Conservation (phyloP, 306 rosid genomes). For the Trichosanthes cucumerina region DNA sequence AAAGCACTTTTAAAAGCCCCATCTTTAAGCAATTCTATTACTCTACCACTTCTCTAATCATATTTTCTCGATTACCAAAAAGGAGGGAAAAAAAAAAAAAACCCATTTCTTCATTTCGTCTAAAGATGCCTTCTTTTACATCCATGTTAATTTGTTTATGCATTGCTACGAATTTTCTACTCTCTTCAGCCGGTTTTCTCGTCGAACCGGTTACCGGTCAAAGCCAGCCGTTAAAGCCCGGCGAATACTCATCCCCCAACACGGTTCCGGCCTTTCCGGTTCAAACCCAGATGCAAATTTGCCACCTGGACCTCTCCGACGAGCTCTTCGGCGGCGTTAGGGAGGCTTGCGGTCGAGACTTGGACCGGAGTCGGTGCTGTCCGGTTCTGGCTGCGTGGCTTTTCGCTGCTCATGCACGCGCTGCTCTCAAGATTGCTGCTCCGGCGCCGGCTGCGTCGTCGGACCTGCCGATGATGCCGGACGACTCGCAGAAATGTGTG, state of each 20-base stretch:
- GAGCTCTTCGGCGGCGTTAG: conserved; percentile 97
- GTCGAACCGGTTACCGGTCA: conserved; percentile 52
- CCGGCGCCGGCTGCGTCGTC: conserved; percentile 18
- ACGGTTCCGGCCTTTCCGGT: conserved; percentile 82
- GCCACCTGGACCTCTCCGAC: conserved; percentile 78
- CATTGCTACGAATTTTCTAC: neutral
- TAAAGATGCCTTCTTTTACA: conserved; percentile 30
- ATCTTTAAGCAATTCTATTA: neutral
- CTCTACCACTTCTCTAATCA: neutral
- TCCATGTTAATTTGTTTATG: conserved; percentile 10
- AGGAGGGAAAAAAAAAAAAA: neutral
- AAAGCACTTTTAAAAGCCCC: conserved; percentile 4
- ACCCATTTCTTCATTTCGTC: neutral
- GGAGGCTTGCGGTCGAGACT: conserved; percentile 74
- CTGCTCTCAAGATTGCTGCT: conserved; percentile 52
- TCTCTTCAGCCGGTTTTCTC: conserved; percentile 38
- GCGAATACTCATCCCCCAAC: conserved; percentile 38
- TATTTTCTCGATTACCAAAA: conserved; percentile 22
- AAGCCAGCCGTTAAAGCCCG: conserved; percentile 52
- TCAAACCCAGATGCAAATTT: conserved; percentile 47
- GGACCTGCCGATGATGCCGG: conserved; percentile 88
- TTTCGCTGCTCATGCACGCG: conserved; percentile 80
- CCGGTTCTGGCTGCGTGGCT: conserved; percentile 98
- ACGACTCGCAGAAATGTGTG: conserved; percentile 91
- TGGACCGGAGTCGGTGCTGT: conserved; percentile 94